Evolutionary conservation across 1,284 basidiomycete species (phyloP), one percentile per base, ranked within the genome.

Genomic region (Gymnopus androsaceus): DNA sequence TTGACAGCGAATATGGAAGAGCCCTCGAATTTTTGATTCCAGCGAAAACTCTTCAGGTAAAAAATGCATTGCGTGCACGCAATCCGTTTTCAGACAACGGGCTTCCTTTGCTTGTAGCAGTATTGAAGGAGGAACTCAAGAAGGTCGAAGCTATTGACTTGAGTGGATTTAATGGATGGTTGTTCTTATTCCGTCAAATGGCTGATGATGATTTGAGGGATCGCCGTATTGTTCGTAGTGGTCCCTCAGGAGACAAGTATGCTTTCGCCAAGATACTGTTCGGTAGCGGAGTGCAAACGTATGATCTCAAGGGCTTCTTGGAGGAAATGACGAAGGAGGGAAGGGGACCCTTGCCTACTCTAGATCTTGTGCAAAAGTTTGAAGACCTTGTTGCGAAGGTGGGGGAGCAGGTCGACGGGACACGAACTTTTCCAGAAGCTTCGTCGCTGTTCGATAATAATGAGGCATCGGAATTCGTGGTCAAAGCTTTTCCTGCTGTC

Each of bases 81-180:
- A 51, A 51, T 9, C 63, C 66, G 3, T 66, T 71, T 53, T 66
- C 69, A 1, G 63, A 67, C 38, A 46, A 49, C 9, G 68, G 52
- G 4, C 11, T 65, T 2, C 33, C 56, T 3, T 57, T 73, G 2
- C 59, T 74, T 12, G 27, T 21, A 5, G 57, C 57, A 7, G 38
- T 66, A 17, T 4, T 66, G 2, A 42, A 51, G 34, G 50, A 59
- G 15, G 61, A 64, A 33, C 34, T 55, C n/a, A 59, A 61, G 57
- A 57, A 21, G 45, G 42, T 2, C 36, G 33, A 28, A 12, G 27
- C 19, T 37, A n/a, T 70, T 15, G 64, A 72, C 47, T 62, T 72
- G 19, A 59, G 67, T 4, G 62, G 52, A 64, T 37, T 37, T n/a
- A n/a, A n/a, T n/a, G n/a, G n/a, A n/a, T n/a, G n/a, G n/a, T n/a